Percentiles rank a stretch among this genome's conserved stretches.
These are phyloP conservation scores for Byssothecium circinans DNA, from an alignment of 2,329 filamentous ascomycete genomes.

Conservation along the genomic window DNA sequence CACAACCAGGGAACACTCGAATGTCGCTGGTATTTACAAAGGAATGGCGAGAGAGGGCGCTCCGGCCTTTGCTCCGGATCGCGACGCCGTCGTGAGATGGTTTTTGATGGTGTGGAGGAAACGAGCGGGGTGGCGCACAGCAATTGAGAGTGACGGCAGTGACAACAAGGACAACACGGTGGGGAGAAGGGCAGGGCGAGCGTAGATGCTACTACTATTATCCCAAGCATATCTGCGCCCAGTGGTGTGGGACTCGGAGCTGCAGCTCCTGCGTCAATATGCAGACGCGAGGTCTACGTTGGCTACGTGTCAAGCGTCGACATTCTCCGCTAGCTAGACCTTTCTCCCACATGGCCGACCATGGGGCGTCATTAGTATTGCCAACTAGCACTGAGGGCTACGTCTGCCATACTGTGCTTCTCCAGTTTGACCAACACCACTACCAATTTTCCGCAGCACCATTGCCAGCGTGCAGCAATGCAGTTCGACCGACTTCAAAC, in stretches of 20 bases:
- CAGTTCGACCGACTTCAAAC: too few relatives aligned
- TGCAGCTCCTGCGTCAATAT: constrained; percentile 46
- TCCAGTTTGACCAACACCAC: constrained; percentile 20
- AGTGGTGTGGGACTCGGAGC: constrained; percentile 34
- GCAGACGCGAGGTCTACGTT: constrained; percentile 41
- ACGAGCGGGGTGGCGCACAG: constrained; percentile 22
- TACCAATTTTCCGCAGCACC: too few relatives aligned
- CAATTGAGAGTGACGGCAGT: constrained; percentile 20
- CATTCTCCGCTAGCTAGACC: constrained; percentile 37
- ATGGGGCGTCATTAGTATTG: constrained; percentile 29
- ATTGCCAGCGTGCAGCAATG: too few relatives aligned
- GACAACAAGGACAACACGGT: constrained; percentile 9
- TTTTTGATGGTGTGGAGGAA: constrained; percentile 19
- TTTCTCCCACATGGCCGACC: constrained; percentile 29
- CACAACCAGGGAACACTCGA: constrained; percentile 5
- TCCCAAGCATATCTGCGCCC: constrained; percentile 32
- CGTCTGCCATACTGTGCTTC: constrained; percentile 22
- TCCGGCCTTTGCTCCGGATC: constrained; percentile 15
- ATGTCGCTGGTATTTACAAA: not conserved
- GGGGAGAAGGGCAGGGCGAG: constrained; percentile 30
- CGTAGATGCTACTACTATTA: constrained; percentile 35
- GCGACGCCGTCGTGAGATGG: constrained; percentile 12
- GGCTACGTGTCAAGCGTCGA: constrained; percentile 41
- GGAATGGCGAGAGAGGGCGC: constrained; percentile 2
- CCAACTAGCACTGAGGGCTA: constrained; percentile 42